Base-by-base conservation (phyloP, 2,329 filamentous ascomycete species). In the Penicillium griseofulvum region DNA sequence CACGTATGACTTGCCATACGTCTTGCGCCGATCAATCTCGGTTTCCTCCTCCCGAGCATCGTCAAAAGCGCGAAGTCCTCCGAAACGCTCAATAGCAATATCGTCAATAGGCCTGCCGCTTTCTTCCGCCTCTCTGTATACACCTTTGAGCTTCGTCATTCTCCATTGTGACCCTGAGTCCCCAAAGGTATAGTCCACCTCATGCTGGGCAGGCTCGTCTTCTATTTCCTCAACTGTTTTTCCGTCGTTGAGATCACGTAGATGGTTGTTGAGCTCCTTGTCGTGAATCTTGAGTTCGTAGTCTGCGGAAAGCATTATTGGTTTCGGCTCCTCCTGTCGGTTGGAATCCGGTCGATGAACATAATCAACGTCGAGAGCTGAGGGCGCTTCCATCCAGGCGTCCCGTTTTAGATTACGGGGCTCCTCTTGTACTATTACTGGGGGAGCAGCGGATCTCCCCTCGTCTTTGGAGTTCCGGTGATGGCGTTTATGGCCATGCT, bases 381-480 rank as follows among this genome's bases (percentile, higher is more conserved):
- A 90, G 0, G 93, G 91, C 0, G 88, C 88, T 56, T 91, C 87
- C 94, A 99, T 99, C 92, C 95, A 99, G 0, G 88, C 84, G 72
- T 97, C 94, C 60, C 95, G 85, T 62, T 86, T 82, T 31, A 87
- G 66, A 1, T 74, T 65, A 22, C 74, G 63, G 16, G 69, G 63
- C 67, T 76, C 64, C 75, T 79, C 65, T 74, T 82, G 65, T 1
- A 55, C 50, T 7, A 58, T 66, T 9, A 75, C 71, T 24, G 72
- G 57, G 6, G 59, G 57, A 4, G 59, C 57, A 5, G 61, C 57
- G 3, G 65, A 55, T 3, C 73, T 56, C 33, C 77, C 76, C 16
- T 62, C 79, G 22, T 84, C 81, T 34, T 67, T 68, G 52, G 66
- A 65, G 24, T 62, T 60, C 41, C 75, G 72, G 51, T 79, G 76